These are phyloP conservation scores for Desmodesmus armatus DNA, from an alignment of 139 green algal species.

Conservation along the genomic window DNA sequence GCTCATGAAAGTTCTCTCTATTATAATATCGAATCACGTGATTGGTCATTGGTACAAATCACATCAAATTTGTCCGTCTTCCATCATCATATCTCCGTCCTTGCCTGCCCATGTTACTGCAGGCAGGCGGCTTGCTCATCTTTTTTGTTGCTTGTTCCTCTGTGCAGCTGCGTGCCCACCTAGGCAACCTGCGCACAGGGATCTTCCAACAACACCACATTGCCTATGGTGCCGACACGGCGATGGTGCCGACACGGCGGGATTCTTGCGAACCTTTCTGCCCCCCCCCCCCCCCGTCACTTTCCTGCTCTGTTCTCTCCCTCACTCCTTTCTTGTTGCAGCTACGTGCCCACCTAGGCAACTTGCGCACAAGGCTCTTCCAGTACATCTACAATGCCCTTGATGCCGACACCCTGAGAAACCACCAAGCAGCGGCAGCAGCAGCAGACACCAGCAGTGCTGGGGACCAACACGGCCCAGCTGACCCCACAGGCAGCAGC, in stretches of 20 bases:
- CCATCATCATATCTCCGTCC: too few species aligned
- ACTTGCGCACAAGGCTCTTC: slow-evolving; percentile 63
- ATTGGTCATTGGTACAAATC: too few species aligned
- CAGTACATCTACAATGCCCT: slow-evolving; percentile 48
- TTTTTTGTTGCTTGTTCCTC: neutral
- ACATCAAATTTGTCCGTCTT: too few species aligned
- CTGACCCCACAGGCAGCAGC: slow-evolving; percentile 23
- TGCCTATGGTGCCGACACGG: slow-evolving; percentile 53
- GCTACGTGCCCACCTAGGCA: slow-evolving; percentile 69
- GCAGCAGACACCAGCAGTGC: neutral
- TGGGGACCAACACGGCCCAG: too few species aligned
- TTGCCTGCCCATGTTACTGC: too few species aligned
- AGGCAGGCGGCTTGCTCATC: too few species aligned
- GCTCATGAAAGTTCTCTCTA: too few species aligned
- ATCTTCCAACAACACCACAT: slow-evolving; percentile 51
- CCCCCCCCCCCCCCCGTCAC: too few species aligned
- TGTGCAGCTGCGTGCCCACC: slow-evolving; percentile 69
- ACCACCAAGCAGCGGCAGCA: neutral
- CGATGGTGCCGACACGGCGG: too few species aligned
- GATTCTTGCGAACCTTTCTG: too few species aligned
- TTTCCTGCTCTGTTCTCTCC: neutral
- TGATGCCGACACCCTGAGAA: slow-evolving; percentile 41
- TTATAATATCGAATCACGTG: too few species aligned
- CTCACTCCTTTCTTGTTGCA: slow-evolving; percentile 45
- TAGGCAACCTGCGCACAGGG: slow-evolving; percentile 62